A percentile compares a stretch with the other conserved stretches of the same genome.
Evolutionary conservation across 257 asterid species (phyloP).

Genomic region (Dorcoceras hygrometricum): DNA sequence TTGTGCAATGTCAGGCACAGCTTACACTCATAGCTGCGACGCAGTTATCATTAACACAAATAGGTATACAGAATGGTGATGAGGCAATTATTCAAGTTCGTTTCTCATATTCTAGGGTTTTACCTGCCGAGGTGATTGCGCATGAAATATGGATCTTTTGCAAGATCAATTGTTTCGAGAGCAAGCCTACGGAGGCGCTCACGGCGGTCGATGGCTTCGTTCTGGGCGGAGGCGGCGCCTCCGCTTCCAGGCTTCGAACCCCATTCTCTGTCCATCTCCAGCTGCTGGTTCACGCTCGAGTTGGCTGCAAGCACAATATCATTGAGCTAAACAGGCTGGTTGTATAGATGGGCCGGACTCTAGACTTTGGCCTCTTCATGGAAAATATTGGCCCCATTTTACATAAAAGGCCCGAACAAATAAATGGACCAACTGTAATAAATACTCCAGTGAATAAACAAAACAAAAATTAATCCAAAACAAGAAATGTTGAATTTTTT

Average conservation of each 20-base stretch:
- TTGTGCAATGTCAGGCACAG: conserved; percentile 92
- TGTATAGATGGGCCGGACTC: not conserved
- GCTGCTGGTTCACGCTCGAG: not conserved
- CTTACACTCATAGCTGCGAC: conserved; percentile 84
- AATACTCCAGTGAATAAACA: no score
- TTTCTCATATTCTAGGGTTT: conserved; percentile 26
- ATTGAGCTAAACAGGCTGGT: not conserved
- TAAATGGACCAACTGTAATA: no score
- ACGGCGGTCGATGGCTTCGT: conserved; percentile 95
- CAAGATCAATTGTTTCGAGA: conserved; percentile 88
- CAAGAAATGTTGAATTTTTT: no score
- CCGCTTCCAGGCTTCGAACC: conserved; percentile 99
- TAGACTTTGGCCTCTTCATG: not conserved
- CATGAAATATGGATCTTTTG: conserved; percentile 97
- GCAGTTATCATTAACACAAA: not conserved
- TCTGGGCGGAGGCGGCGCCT: conserved; percentile 96
- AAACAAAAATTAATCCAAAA: no score
- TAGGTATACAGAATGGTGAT: not conserved
- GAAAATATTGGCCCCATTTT: not conserved
- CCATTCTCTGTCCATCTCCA: conserved; percentile 89
- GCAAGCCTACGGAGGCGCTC: conserved; percentile 93
- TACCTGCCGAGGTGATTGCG: conserved; percentile 96
- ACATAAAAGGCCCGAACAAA: not conserved
- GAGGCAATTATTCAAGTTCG: not conserved
- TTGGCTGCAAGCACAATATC: not conserved